Evolutionary conservation across 1,139 yeast species (phyloP).

Genomic region (Blastobotrys petasosporus): DNA sequence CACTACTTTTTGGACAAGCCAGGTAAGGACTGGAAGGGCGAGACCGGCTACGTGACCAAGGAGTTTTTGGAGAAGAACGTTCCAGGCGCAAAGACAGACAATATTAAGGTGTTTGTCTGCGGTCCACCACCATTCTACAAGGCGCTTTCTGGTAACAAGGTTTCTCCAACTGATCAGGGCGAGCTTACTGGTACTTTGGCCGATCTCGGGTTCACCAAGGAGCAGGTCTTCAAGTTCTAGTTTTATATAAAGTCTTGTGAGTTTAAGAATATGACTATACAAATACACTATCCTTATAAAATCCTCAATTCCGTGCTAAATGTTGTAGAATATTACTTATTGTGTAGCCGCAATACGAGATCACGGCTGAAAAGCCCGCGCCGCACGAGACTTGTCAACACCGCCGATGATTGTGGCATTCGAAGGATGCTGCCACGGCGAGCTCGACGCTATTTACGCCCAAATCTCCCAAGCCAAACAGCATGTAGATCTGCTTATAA

Average conservation of each 20-base stretch:
- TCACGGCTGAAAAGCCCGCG: no score
- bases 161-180: constrained; percentile 89
- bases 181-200: constrained; percentile 81
- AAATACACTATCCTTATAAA: no score
- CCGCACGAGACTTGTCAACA: background rate
- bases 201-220: constrained; percentile 83
- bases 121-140: constrained; percentile 86
- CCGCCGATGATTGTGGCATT: constrained; percentile 47
- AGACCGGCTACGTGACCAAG: constrained; percentile 65
- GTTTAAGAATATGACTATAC: no score
- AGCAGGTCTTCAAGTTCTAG: constrained; percentile 85
- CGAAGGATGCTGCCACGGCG: constrained; percentile 95
- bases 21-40: constrained; percentile 46
- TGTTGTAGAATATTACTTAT: no score
- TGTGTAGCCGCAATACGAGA: no score
- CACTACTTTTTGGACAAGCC: constrained; percentile 76
- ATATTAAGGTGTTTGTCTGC: constrained; percentile 74
- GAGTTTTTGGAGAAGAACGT: constrained; percentile 51
- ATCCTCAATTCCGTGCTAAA: no score
- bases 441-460: constrained; percentile 54
- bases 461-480: constrained; percentile 26
- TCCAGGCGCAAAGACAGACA: constrained; percentile 53
- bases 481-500: constrained; percentile 55
- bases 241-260: background rate
- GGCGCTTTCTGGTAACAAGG: constrained; percentile 81